These are phyloP conservation scores for Ganoderma resinaceum DNA, from an alignment of 1,284 basidiomycete species.

Conservation along the genomic window DNA sequence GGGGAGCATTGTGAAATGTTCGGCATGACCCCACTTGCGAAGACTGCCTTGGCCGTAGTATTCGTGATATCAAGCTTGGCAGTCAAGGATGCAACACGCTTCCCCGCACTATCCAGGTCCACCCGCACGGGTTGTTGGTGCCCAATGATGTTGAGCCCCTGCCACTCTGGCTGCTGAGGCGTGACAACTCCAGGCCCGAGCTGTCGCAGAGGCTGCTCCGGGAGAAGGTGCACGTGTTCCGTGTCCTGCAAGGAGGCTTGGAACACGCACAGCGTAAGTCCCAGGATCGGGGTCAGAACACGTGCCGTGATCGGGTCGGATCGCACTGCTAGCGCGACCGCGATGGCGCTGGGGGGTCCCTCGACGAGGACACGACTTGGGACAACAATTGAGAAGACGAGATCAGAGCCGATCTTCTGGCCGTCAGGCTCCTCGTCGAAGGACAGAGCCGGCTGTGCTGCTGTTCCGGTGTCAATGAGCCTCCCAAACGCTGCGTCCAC, in stretches of 20 bases:
- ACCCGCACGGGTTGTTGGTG: slow-evolving; percentile 40
- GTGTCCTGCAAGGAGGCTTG: background rate
- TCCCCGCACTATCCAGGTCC: background rate
- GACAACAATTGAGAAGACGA: slow-evolving; percentile 45
- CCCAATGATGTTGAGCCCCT: slow-evolving; percentile 14
- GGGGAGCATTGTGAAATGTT: slow-evolving; percentile 41
- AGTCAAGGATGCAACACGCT: slow-evolving; percentile 30
- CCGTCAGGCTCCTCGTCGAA: slow-evolving; percentile 44
- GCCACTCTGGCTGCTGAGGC: background rate
- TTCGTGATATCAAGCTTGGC: slow-evolving; percentile 36
- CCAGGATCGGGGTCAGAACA: slow-evolving; percentile 34
- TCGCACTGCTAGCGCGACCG: background rate
- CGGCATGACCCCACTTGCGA: slow-evolving; percentile 32
- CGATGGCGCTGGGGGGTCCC: background rate
- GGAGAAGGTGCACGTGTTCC: background rate
- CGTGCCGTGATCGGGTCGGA: slow-evolving; percentile 28
- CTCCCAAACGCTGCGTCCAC: slow-evolving; percentile 41
- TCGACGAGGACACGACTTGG: slow-evolving; percentile 37
- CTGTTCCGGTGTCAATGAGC: background rate
- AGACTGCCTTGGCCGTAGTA: slow-evolving; percentile 26
- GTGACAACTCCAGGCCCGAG: background rate
- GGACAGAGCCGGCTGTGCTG: slow-evolving; percentile 27
- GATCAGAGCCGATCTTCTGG: slow-evolving; percentile 37
- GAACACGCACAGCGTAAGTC: slow-evolving; percentile 18
- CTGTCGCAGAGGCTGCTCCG: background rate